Evolutionary conservation across 495 filamentous ascomycete genomes (phyloP), one percentile per base, ranked within the genome.

Genomic region (Xylaria longipes): DNA sequence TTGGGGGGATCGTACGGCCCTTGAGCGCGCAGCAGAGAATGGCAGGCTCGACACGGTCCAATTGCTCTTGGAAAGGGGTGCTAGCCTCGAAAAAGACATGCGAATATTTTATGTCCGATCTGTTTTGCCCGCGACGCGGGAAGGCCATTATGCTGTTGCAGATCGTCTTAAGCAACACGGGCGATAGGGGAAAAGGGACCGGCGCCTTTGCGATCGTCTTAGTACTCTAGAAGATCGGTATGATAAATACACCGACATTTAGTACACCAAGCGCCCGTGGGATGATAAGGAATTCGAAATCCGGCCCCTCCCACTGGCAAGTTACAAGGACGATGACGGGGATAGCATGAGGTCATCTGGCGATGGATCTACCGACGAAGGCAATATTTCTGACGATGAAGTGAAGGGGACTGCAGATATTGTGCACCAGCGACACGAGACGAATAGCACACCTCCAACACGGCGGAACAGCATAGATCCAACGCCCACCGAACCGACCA

Each of bases 71-170:
- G 54, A 57, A 29, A 57, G 27, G 11, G 54, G 54, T 5, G 54
- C 27, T 5, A 14, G 14, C 15, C 3, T 57, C 2, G 15, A 17
- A 33, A 15, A 15, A 4, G 25, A 12, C 2, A 57, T 31, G 54
- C 25, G 54, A 17, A 57, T 57, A 57, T 57, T 3, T 33, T 57
- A 57, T 15, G 54, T 57, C n/a, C 25, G 27, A 57, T 57, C 54
- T 9, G 54, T 57, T 14, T 4, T 22, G 2, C 31, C 12, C 7
- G 54, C 54, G 12, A 57, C 12, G 7, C 1, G 15, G 15, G 9
- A 33, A 1, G 54, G 54, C 27, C 54, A 57, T 57, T 57, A 12
- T 57, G 27, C 12, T 8, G 12, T 57, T 15, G 54, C 54, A 3
- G 12, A 29, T 12, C 15, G 31, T 3, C 54, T 57, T 3, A 57